Base-by-base conservation (phyloP, 495 filamentous ascomycete genomes). In the Sporormia fimetaria region DNA sequence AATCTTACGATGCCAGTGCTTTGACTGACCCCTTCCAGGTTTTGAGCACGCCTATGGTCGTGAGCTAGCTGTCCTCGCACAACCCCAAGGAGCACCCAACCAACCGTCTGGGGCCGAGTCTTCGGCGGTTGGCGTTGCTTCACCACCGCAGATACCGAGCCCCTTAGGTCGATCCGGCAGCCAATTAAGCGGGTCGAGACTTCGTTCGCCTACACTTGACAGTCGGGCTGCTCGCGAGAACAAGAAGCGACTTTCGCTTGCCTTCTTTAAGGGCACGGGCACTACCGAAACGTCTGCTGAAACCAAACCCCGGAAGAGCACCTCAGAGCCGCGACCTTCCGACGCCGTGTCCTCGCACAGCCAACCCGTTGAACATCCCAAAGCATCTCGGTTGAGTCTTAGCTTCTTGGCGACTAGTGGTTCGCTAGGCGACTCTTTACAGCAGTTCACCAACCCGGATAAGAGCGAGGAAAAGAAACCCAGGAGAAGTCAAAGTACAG, bases 11-110 rank as follows among this genome's bases (percentile, higher is more conserved):
- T 18, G 37, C 10, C 18, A 25, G 24, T 42, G 43, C 38, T 17
- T 47, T 41, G 10, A 6, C 43, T 37, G 33, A 33, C 22, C n/a
- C 2, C 9, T 32, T 3, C 32, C 22, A 75, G 74, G 63, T 49
- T 79, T 78, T 40, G 76, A 81, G 51, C 54, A 53, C 15, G 78
- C 73, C 3, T 84, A 75, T 38, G 75, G 67, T 2, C 66, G 65
- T 3, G 80, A 84, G 57, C 65, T 83, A 21, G 65, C 68, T 5
- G 54, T 67, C 21, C 73, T 81, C 51, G 10, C 31, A 4, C n/a
- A n/a, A n/a, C n/a, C 33, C 56, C 63, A 65, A 29, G 61, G 37
- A 54, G 38, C 34, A 65, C 1, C 7, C 52, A 21, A 16, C 12
- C 16, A 9, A 10, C 5, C 52, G 16, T 56, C 57, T 35, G 55